Conservation (phyloP, 2,329 filamentous ascomycete genomes). For the Talaromyces sp. region DNA sequence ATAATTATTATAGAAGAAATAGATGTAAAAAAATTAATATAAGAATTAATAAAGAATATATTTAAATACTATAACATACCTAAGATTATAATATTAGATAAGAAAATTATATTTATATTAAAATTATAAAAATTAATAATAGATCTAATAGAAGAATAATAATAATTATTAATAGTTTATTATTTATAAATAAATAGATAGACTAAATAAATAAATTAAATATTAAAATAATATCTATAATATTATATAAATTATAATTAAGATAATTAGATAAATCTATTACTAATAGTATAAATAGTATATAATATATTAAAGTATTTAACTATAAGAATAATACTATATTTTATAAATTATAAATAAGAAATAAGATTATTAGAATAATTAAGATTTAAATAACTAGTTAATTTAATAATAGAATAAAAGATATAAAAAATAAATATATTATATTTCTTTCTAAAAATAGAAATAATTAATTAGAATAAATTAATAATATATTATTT, state of each 20-base stretch:
- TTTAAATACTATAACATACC: neutral
- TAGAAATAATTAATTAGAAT: neutral
- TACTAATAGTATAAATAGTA: too few species aligned
- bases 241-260: neutral
- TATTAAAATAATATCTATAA: neutral
- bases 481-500: neutral
- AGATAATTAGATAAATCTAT: neutral
- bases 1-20: neutral
- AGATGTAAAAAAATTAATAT: neutral
- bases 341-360: neutral
- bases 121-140: neutral
- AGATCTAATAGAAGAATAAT: neutral
- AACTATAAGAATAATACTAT: neutral
- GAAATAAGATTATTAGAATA: neutral
- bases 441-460: neutral
- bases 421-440: neutral
- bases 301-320: neutral
- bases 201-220: neutral
- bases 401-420: neutral
- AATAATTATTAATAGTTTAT: neutral
- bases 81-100: neutral
- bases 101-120: neutral
- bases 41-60: neutral
- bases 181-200: neutral
- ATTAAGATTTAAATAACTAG: neutral